Conservation (phyloP, 2,329 filamentous ascomycete genomes). For the Pseudogymnoascus sp. region DNA sequence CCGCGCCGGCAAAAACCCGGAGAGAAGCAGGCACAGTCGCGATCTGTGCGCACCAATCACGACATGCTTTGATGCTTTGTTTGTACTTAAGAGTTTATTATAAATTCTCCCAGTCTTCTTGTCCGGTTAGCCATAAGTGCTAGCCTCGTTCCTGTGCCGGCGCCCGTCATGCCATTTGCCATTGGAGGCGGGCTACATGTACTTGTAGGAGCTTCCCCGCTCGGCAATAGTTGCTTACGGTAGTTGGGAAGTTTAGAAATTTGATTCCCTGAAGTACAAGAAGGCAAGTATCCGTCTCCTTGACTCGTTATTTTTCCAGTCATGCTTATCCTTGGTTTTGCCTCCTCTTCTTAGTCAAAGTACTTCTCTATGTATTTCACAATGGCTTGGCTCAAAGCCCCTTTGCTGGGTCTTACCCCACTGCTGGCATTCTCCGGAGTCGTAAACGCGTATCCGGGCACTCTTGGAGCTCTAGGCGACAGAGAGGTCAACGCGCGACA, state of each 20-base stretch:
- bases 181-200: background rate
- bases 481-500: background rate
- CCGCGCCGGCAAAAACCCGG: background rate
- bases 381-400: conserved; percentile 4
- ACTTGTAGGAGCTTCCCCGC: background rate
- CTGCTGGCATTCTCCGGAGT: background rate
- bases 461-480: background rate
- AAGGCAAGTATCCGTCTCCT: background rate
- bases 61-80: background rate
- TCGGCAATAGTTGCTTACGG: background rate
- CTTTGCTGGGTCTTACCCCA: background rate
- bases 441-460: background rate
- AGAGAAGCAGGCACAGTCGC: background rate
- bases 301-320: too few species aligned
- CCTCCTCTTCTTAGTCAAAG: background rate
- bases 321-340: background rate
- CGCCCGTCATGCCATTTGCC: background rate
- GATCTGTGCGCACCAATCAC: conserved; percentile 2
- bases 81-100: background rate
- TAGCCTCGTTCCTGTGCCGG: background rate
- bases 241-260: background rate
- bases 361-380: background rate
- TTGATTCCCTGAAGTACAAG: conserved; percentile 1
- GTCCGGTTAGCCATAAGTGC: conserved; percentile 1
- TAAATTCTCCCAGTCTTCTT: background rate